Base-by-base conservation (phyloP, 2,329 filamentous ascomycete genomes). In the Ambrosiella xylebori region DNA sequence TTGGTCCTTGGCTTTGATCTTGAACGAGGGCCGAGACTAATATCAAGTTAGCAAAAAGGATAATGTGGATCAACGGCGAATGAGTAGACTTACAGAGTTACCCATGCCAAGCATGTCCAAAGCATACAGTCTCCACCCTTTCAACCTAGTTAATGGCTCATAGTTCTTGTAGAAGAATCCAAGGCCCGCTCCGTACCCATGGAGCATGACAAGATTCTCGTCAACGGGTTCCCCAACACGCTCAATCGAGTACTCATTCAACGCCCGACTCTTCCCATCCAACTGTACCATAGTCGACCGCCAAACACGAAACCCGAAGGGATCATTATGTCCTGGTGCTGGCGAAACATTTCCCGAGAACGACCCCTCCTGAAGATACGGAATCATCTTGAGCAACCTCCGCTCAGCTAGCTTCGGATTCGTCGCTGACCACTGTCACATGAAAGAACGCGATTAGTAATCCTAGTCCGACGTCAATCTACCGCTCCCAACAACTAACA, bases 141-240 rank as follows among this genome's bases (percentile, higher is more conserved):
- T 75, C 1, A 82, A 73, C 15, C 90, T 82, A 51, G 85, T 90
- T 39, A 98, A 72, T 5, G 84, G 82, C 69, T 98, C 93, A 61
- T 95, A 95, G 68, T 98, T 98, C 72, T 93, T 91, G 76, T 96
- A 98, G 76, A 95, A 98, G 71, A 98, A 97, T 19, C 91, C 93
- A 0, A 98, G 77, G 0, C 93, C 93, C 1, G 93, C 93, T 52
- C 93, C 93, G 69, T 98, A 98, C 61, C 93, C 93, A 68, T 98
- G 93, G 3, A 98, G 74, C 81, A 98, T 95, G 50, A 98, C 91
- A 13, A 98, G 75, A 49, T 88, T 93, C 66, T 97, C 84, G 52
- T 94, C 84, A 0, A 81, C 79, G 3, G 83, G 71, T 67, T 96
- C 90, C 40, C 82, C 88, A 0, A 88, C 72, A 54, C 90, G 78